Evolutionary conservation across 306 rosid species (phyloP), one percentile per base, ranked within the genome.

Genomic region (Trifolium pratense): DNA sequence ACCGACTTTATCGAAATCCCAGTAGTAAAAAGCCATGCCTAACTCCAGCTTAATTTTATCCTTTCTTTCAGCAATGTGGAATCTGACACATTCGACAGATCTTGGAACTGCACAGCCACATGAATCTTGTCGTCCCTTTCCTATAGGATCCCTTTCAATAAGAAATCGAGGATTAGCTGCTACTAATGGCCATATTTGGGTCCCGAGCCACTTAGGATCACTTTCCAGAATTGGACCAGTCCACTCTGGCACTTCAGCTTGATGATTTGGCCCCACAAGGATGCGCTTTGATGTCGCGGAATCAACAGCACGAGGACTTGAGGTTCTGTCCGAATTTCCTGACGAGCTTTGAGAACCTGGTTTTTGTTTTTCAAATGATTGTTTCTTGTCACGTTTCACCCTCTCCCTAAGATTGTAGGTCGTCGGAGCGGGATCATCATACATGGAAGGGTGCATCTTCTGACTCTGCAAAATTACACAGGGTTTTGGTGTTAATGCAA

Each of bases 131-230:
- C 99, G 85, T 63, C 96, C 99, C 82, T 78, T 91, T 71, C 97
- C 99, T 26, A 90, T 87, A 56, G 89, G 96, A 39, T 91, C 90
- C 80, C 96, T 86, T 82, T 88, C 90, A 40, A 83, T 78, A 6
- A 90, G 83, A 73, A 68, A 73, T 75, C 48, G 79, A 9, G 76
- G 16, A 75, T 80, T 87, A 9, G 31, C 52, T 23, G 62, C 81
- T 46, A 74, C 70, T 32, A 59, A 51, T 16, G 99, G 99, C 97
- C 96, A 94, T 79, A 77, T 49, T 74, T 1, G 79, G 64, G 83
- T 81, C 39, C 99, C 97, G 69, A 82, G 66, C 95, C 95, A 94
- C 89, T 88, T 94, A 14, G 82, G 45, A 71, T 90, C 89, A 56
- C 96, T 87, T 81, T 86, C 86, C 66, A 57, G 80, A 49, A 81